These are phyloP conservation scores for Oryza longistaminata DNA, from an alignment of 176 grass and related monocot genomes.

Conservation along the genomic window DNA sequence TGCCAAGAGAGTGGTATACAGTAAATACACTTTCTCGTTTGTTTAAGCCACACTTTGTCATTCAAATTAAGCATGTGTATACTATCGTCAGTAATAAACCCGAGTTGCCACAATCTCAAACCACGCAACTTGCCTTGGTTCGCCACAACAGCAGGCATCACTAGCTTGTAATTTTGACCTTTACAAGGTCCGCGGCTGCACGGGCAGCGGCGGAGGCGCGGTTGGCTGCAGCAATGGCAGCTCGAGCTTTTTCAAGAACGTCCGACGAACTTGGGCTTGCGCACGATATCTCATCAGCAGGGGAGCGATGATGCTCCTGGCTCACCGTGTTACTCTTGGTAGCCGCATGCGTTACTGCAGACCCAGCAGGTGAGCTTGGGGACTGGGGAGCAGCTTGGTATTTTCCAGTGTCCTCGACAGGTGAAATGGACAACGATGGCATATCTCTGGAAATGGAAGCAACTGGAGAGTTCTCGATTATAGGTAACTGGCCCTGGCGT, in stretches of 20 bases:
- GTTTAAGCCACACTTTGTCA: not conserved
- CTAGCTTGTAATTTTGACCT: conserved; percentile 53
- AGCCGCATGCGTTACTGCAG: conserved; percentile 25
- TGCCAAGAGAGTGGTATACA: not conserved
- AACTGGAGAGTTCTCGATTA: conserved; percentile 40
- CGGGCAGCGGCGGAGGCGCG: conserved; percentile 75
- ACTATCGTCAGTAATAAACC: not conserved
- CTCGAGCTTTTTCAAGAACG: conserved; percentile 67
- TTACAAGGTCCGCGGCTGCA: conserved; percentile 76
- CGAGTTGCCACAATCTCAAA: not conserved
- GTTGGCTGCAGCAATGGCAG: conserved; percentile 70
- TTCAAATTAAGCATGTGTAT: not conserved
- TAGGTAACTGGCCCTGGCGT: conserved; percentile 27
- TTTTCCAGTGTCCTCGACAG: conserved; percentile 30
- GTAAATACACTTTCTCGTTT: not conserved
- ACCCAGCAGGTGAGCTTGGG: conserved; percentile 28
- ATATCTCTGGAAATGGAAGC: conserved; percentile 35
- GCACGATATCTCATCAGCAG: conserved; percentile 37
- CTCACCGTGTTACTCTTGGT: conserved; percentile 4
- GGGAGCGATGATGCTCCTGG: conserved; percentile 27
- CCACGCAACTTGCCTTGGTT: not conserved
- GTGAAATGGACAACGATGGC: not conserved
- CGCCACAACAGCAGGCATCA: not conserved
- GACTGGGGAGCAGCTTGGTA: conserved; percentile 41
- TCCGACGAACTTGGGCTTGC: conserved; percentile 52